phyloP scores from a whole-genome alignment of 2,329 filamentous ascomycete genomes.

The Epichloe hybrida region DNA sequence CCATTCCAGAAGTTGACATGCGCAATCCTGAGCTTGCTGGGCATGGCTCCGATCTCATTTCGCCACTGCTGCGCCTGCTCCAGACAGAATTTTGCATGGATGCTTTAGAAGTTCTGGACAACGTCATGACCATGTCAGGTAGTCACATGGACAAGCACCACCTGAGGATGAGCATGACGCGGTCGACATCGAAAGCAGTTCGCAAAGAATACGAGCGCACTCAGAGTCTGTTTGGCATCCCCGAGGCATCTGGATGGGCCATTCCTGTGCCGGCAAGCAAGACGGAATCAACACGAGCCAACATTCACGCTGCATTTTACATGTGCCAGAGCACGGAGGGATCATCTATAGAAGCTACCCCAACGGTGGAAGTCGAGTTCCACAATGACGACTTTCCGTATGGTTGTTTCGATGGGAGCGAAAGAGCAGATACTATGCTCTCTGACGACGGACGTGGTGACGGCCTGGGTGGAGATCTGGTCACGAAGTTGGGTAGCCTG shows the following conservation, averaged over 20 bases:
- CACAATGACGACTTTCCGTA: conserved; percentile 78
- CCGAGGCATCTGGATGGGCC: conserved; percentile 90
- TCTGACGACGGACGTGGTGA: conserved; percentile 68
- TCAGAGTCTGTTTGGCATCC: conserved; percentile 90
- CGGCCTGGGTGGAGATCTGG: conserved; percentile 59
- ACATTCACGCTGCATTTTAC: conserved; percentile 93
- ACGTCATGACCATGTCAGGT: conserved; percentile 87
- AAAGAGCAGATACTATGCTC: conserved; percentile 82
- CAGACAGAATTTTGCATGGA: conserved; percentile 92
- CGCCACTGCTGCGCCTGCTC: conserved; percentile 73
- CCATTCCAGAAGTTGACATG: conserved; percentile 89
- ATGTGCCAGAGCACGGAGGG: conserved; percentile 65
- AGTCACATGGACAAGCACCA: conserved; percentile 90
- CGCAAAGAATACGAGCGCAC: conserved; percentile 92
- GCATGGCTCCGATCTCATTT: conserved; percentile 90
- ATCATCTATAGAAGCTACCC: conserved; percentile 42
- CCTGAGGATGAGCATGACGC: conserved; percentile 95
- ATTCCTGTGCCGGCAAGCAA: conserved; percentile 86
- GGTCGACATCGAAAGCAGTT: conserved; percentile 69
- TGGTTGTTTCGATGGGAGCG: conserved; percentile 58
- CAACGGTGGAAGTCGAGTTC: conserved; percentile 83
- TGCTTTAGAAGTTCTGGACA: conserved; percentile 80
- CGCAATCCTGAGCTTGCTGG: conserved; percentile 76
- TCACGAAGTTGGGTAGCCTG: conserved; percentile 64
- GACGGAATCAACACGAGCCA: conserved; percentile 71